Conservation (phyloP, 1,284 basidiomycete genomes). For the Exobasidium rhododendri region DNA sequence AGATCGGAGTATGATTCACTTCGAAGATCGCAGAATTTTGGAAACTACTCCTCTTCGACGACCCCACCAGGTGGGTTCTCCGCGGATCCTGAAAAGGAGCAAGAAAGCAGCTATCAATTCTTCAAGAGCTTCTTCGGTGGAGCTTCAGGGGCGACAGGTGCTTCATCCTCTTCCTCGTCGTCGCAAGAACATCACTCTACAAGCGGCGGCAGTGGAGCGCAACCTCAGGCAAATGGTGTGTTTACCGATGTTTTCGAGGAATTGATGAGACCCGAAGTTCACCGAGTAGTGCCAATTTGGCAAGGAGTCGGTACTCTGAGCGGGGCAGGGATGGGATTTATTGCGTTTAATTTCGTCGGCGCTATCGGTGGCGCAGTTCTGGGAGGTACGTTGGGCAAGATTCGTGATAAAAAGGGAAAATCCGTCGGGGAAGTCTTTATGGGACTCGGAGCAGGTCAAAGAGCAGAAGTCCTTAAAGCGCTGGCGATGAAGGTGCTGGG, state of each 20-base stretch:
- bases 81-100: slow-evolving; percentile 36
- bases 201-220: not conserved
- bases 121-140: slow-evolving; percentile 36
- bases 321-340: slow-evolving; percentile 48
- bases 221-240: slow-evolving; percentile 32
- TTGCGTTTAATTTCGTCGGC: slow-evolving; percentile 39
- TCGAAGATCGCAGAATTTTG: slow-evolving; percentile 22
- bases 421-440: slow-evolving; percentile 68
- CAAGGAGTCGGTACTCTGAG: slow-evolving; percentile 44
- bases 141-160: slow-evolving; percentile 1
- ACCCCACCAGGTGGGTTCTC: slow-evolving; percentile 12
- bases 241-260: slow-evolving; percentile 52
- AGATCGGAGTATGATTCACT: slow-evolving; percentile 70
- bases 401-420: slow-evolving; percentile 54
- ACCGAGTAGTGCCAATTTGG: slow-evolving; percentile 32
- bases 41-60: slow-evolving; percentile 17
- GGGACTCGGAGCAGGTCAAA: slow-evolving; percentile 73
- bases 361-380: slow-evolving; percentile 45
- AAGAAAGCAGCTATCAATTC: slow-evolving; percentile 39
- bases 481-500: slow-evolving; percentile 79
- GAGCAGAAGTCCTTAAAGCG: slow-evolving; percentile 75
- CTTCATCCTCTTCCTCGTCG: not conserved
- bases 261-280: slow-evolving; percentile 50
- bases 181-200: not conserved
- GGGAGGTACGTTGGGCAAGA: slow-evolving; percentile 47